These are phyloP conservation scores for Nemania sp. DNA, from an alignment of 2,329 filamentous ascomycete species.

Conservation along the genomic window DNA sequence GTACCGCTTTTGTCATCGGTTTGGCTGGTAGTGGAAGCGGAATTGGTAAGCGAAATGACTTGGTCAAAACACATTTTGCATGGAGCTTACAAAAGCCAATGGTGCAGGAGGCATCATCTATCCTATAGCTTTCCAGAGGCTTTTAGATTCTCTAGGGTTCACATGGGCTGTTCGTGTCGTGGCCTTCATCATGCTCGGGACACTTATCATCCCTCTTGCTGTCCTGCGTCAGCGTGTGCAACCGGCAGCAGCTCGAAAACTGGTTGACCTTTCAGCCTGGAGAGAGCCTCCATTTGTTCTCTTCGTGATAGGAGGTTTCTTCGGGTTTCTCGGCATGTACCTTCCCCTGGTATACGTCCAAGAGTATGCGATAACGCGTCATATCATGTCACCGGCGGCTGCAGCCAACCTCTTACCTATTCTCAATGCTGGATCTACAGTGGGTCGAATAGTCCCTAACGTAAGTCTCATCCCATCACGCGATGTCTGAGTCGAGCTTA, in stretches of 20 bases:
- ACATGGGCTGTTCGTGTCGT: slow-evolving; percentile 35
- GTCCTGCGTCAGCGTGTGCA: too few relatives aligned
- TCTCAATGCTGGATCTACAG: slow-evolving; percentile 43
- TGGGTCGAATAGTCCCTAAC: slow-evolving; percentile 44
- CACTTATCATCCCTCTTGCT: too few relatives aligned
- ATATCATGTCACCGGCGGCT: slow-evolving; percentile 10
- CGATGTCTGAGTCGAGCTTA: too few relatives aligned
- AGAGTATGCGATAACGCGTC: slow-evolving; percentile 25
- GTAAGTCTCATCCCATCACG: too few relatives aligned
- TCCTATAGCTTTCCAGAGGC: slow-evolving; percentile 24
- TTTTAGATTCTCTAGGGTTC: slow-evolving; percentile 33
- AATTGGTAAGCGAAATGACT: too few relatives aligned
- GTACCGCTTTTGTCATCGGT: too few relatives aligned
- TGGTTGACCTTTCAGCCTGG: slow-evolving; percentile 36
- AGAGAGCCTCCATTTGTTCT: slow-evolving; percentile 37
- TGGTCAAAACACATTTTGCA: too few relatives aligned
- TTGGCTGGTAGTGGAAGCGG: too few relatives aligned
- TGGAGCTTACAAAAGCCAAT: too few relatives aligned
- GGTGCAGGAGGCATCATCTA: too few relatives aligned
- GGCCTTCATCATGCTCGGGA: background rate
- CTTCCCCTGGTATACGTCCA: slow-evolving; percentile 43
- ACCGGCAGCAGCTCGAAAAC: slow-evolving; percentile 26
- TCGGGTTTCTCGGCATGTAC: slow-evolving; percentile 43
- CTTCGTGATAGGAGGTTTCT: slow-evolving; percentile 33
- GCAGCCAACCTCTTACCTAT: slow-evolving; percentile 41